These are phyloP conservation scores for Evernia prunastri DNA, from an alignment of 495 filamentous ascomycete species.

Conservation along the genomic window DNA sequence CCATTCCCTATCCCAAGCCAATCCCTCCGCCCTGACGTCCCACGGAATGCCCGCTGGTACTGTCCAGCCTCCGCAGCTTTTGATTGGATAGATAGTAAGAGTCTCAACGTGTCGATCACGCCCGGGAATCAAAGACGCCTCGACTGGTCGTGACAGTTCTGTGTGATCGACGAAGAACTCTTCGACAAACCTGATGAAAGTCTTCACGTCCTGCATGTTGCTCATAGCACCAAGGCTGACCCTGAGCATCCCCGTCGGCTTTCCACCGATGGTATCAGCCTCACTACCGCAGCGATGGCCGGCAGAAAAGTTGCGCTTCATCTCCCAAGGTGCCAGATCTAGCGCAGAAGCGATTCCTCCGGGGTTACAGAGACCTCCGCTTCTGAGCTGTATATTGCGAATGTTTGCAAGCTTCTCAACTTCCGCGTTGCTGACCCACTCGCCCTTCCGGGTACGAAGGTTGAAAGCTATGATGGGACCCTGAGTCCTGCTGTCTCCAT, in stretches of 20 bases:
- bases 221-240: slow-evolving; percentile 70
- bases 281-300: slow-evolving; percentile 59
- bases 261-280: slow-evolving; percentile 44
- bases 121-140: not conserved
- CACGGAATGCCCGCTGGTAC: slow-evolving; percentile 51
- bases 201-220: slow-evolving; percentile 52
- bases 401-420: slow-evolving; percentile 59
- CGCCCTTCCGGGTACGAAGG: slow-evolving; percentile 47
- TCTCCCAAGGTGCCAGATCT: slow-evolving; percentile 47
- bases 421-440: slow-evolving; percentile 49
- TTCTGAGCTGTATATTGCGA: slow-evolving; percentile 59
- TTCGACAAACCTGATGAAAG: slow-evolving; percentile 50
- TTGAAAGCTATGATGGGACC: slow-evolving; percentile 71
- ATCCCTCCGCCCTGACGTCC: slow-evolving; percentile 62
- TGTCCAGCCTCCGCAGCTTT: slow-evolving; percentile 63
- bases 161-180: slow-evolving; percentile 40
- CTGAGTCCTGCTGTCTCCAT: slow-evolving; percentile 53
- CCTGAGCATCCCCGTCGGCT: slow-evolving; percentile 58
- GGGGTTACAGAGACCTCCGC: slow-evolving; percentile 60
- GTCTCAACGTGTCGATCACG: slow-evolving; percentile 24
- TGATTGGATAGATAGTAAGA: slow-evolving; percentile 57
- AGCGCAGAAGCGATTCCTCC: slow-evolving; percentile 47
- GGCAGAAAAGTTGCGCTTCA: slow-evolving; percentile 53
- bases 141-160: not conserved
- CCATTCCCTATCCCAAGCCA: slow-evolving; percentile 83